These are phyloP conservation scores for Verticillium klebahnii DNA, from an alignment of 2,329 filamentous ascomycete species.

Conservation along the genomic window DNA sequence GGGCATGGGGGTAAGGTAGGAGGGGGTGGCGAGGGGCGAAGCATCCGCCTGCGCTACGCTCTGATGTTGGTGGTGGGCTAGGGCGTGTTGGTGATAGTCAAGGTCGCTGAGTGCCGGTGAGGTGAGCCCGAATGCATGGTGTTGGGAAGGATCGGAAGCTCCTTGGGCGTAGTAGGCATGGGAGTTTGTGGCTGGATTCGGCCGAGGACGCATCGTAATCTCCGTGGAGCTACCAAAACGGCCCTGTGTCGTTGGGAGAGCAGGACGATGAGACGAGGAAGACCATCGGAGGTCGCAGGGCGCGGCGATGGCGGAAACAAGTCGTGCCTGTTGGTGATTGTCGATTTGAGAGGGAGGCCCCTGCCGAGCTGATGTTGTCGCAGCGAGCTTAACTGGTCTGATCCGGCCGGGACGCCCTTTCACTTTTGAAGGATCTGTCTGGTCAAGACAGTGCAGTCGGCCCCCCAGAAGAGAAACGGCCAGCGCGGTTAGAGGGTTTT, in stretches of 20 bases:
- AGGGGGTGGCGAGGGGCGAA: background rate
- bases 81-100: conserved; percentile 1
- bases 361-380: background rate
- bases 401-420: background rate
- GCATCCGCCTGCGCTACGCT: background rate
- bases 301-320: background rate
- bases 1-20: background rate
- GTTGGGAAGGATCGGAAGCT: conserved; percentile 1
- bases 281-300: background rate
- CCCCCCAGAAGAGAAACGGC: background rate
- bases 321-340: background rate
- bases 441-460: background rate
- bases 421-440: background rate
- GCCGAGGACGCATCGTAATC: background rate
- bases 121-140: conserved; percentile 4
- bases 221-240: background rate
- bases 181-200: background rate
- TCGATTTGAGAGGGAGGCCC: background rate
- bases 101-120: conserved; percentile 6
- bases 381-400: background rate
- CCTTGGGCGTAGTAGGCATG: background rate
- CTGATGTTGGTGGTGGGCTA: conserved; percentile 7
- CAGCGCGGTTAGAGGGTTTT: background rate
- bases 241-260: background rate
- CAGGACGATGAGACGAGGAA: background rate